Percentiles rank a stretch among this genome's conserved stretches.
phyloP scores from a whole-genome alignment of 208 protist genomes.

The Endotrypanum monterogeii region DNA sequence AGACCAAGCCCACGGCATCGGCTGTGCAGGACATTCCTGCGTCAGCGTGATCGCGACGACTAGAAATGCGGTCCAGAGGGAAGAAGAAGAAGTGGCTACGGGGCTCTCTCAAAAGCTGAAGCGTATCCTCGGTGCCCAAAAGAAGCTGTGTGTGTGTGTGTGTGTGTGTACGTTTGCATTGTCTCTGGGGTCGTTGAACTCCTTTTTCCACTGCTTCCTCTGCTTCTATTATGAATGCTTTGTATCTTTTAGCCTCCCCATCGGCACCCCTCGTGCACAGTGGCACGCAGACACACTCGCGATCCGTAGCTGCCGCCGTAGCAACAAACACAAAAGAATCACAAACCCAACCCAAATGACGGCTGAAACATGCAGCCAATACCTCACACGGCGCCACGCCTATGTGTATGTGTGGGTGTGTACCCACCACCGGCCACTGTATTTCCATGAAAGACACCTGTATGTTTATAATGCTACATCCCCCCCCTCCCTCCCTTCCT shows the following conservation, averaged over 20 bases:
- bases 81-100: background rate
- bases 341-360: background rate
- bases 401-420: background rate
- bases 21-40: constrained; percentile 4
- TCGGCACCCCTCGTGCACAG: background rate
- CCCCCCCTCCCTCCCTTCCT: background rate
- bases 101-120: background rate
- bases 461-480: too few species aligned
- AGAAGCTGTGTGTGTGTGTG: background rate
- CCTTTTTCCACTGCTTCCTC: background rate
- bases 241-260: background rate
- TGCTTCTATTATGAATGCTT: background rate
- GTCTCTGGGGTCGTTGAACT: background rate
- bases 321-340: background rate
- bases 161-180: background rate
- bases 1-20: constrained; percentile 8
- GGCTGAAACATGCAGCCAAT: too few species aligned
- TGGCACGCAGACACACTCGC: background rate
- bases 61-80: background rate
- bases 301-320: background rate
- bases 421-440: background rate
- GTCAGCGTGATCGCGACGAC: background rate
- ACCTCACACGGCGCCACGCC: too few species aligned
- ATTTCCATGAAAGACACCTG: too few species aligned
- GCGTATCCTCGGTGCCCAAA: background rate